phyloP scores from a whole-genome alignment of 805 yeast species.

The Kluyveromyces nonfermentans region DNA sequence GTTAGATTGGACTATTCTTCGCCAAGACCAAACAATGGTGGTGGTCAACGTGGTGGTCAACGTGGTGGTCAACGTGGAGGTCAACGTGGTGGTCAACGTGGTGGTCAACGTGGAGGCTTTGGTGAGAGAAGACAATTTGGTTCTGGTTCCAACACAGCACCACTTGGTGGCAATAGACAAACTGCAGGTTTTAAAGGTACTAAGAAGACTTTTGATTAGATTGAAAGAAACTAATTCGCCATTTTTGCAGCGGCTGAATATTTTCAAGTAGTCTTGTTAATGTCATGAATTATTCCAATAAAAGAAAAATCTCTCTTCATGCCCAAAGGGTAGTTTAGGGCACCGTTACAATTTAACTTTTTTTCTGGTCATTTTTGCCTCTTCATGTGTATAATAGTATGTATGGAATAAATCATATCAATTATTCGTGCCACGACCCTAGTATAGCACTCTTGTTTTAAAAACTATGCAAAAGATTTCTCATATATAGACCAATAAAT shows the following conservation, averaged over 20 bases:
- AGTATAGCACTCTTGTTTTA: not conserved
- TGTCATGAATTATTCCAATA: not conserved
- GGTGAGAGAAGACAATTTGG: conserved; percentile 28
- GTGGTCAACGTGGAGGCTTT: conserved; percentile 24
- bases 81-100: conserved; percentile 33
- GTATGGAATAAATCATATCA: not conserved
- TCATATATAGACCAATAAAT: too few species aligned
- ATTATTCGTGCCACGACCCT: not conserved
- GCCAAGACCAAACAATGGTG: conserved; percentile 58
- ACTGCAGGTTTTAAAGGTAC: conserved; percentile 70
- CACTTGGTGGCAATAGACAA: conserved; percentile 34
- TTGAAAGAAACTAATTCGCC: conserved; percentile 1
- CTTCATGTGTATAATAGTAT: not conserved
- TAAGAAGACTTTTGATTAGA: conserved; percentile 72
- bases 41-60: conserved; percentile 33
- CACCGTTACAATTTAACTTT: not conserved
- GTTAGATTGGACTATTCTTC: conserved; percentile 92
- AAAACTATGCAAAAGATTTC: too few species aligned
- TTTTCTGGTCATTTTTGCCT: not conserved
- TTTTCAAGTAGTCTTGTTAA: not conserved
- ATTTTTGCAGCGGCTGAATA: not conserved
- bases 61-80: conserved; percentile 39
- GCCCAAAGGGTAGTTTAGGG: not conserved
- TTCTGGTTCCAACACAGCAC: conserved; percentile 59
- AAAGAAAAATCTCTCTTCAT: not conserved